phyloP scores from a whole-genome alignment of 805 yeast species.

The Metschnikowia lochheadii region DNA sequence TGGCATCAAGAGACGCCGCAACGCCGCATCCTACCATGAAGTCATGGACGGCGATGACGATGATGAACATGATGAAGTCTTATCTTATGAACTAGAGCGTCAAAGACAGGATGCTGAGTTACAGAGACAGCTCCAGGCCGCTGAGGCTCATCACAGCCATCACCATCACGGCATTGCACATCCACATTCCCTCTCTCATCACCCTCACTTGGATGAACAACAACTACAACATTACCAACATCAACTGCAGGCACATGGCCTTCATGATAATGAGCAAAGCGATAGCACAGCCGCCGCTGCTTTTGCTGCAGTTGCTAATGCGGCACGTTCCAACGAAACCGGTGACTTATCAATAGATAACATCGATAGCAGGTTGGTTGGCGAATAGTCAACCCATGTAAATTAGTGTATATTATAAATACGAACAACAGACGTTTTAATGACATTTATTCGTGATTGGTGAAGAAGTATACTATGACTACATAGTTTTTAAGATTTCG shows the following conservation, averaged over 20 bases:
- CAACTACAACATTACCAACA: slow-evolving; percentile 26
- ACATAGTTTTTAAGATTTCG: slow-evolving; percentile 23
- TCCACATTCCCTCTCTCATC: slow-evolving; percentile 18
- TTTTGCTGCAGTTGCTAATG: slow-evolving; percentile 38
- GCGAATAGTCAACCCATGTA: slow-evolving; percentile 27
- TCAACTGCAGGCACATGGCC: slow-evolving; percentile 26
- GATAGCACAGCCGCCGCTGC: slow-evolving; percentile 34
- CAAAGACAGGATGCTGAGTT: slow-evolving; percentile 20
- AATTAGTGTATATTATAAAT: slow-evolving; percentile 16
- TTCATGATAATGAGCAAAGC: slow-evolving; percentile 18
- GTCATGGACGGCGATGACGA: slow-evolving; percentile 22
- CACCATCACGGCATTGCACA: slow-evolving; percentile 11
- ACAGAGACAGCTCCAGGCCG: slow-evolving; percentile 22
- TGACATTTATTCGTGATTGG: neutral
- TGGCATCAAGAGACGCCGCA: slow-evolving; percentile 14
- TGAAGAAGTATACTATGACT: neutral
- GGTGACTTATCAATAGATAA: slow-evolving; percentile 40
- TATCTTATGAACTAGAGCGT: slow-evolving; percentile 20
- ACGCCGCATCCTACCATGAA: slow-evolving; percentile 16
- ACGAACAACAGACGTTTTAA: neutral
- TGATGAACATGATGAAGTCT: slow-evolving; percentile 21
- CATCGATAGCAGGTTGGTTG: slow-evolving; percentile 43
- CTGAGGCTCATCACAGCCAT: slow-evolving; percentile 14
- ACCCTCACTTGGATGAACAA: slow-evolving; percentile 24
- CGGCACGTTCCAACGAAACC: slow-evolving; percentile 25